Evolutionary conservation across 2,329 filamentous ascomycete species (phyloP).

Genomic region (Scedosporium aurantiacum): DNA sequence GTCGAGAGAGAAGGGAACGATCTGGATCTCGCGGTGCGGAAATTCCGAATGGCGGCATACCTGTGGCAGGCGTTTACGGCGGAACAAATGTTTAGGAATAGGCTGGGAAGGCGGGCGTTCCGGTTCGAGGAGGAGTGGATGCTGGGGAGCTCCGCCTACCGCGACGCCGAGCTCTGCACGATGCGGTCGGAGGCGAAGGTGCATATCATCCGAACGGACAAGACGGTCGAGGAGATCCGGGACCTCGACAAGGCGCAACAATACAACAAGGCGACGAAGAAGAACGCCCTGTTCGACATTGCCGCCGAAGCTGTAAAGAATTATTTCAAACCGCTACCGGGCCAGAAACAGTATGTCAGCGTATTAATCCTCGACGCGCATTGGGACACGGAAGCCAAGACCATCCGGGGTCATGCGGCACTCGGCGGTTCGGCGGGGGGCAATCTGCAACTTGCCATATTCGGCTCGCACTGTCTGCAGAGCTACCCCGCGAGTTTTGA

Average conservation of each 20-base stretch:
- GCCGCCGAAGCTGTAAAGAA: slow-evolving; percentile 66
- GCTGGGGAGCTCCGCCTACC: slow-evolving; percentile 64
- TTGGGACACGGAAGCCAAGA: slow-evolving; percentile 64
- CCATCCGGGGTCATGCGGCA: slow-evolving; percentile 71
- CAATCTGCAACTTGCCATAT: slow-evolving; percentile 71
- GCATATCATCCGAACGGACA: slow-evolving; percentile 71
- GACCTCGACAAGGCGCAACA: slow-evolving; percentile 72
- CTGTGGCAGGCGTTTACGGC: slow-evolving; percentile 95
- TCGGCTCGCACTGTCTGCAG: slow-evolving; percentile 84
- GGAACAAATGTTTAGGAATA: slow-evolving; percentile 89
- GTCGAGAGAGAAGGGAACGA: slow-evolving; percentile 71
- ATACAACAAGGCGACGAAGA: slow-evolving; percentile 55
- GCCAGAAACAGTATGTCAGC: slow-evolving; percentile 81
- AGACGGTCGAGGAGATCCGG: slow-evolving; percentile 74
- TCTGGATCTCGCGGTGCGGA: slow-evolving; percentile 68
- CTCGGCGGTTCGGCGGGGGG: slow-evolving; percentile 59
- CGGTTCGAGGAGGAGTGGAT: slow-evolving; percentile 95
- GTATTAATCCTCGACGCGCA: slow-evolving; percentile 78
- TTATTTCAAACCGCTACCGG: slow-evolving; percentile 62
- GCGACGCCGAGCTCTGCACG: slow-evolving; percentile 57
- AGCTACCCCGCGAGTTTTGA: slow-evolving; percentile 84
- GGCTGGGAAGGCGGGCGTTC: slow-evolving; percentile 75
- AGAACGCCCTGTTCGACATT: slow-evolving; percentile 64
- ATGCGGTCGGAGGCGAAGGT: slow-evolving; percentile 89
- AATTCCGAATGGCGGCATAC: slow-evolving; percentile 91